phyloP scores from a whole-genome alignment of 2,329 filamentous ascomycete genomes.

The Westerdykella aurantiaca region DNA sequence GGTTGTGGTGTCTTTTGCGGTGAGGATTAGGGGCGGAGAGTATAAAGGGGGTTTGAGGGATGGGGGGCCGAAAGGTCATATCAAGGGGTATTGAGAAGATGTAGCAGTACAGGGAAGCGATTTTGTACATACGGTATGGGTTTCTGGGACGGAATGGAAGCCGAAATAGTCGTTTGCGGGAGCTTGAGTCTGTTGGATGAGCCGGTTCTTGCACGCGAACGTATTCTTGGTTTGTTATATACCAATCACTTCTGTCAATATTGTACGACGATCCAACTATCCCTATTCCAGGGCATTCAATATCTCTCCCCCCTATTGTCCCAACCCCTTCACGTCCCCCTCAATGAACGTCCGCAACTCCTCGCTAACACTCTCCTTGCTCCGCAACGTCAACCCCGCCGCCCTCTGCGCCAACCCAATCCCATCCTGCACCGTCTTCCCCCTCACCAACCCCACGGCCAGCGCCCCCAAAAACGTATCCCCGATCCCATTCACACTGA shows the following conservation, averaged over 20 bases:
- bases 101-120: not conserved
- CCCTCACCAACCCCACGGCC: constrained; percentile 65
- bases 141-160: no score
- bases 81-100: not conserved
- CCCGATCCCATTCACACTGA: constrained; percentile 90
- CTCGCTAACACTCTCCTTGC: constrained; percentile 64
- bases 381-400: constrained; percentile 71
- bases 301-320: not conserved
- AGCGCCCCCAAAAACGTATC: constrained; percentile 88
- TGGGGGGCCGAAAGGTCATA: not conserved
- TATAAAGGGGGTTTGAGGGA: constrained; percentile 43
- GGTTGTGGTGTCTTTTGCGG: constrained; percentile 72
- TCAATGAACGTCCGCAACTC: constrained; percentile 40
- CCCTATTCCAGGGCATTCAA: no score
- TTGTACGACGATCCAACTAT: no score
- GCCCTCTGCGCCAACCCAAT: constrained; percentile 77
- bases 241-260: no score
- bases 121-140: no score
- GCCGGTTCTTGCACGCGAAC: no score
- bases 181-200: no score
- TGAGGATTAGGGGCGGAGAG: constrained; percentile 58
- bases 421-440: constrained; percentile 53
- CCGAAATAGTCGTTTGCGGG: no score
- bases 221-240: no score
- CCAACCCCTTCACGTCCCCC: not conserved